Evolutionary conservation across 768 basidiomycete species (phyloP).

Genomic region (Lactifluus subvellereus): DNA sequence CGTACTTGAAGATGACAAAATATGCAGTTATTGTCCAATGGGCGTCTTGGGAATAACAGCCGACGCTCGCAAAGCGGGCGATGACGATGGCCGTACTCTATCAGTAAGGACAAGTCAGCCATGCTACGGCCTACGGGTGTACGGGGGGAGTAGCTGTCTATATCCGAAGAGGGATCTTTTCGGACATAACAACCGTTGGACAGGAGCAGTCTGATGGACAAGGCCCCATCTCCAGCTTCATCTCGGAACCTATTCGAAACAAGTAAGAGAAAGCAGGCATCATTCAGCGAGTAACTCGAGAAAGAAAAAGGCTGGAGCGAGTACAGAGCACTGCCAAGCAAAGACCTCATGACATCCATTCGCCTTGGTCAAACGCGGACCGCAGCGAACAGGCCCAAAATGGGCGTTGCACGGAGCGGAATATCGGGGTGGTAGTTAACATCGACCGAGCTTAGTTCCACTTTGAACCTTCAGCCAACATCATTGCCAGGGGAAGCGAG

Average conservation of each 20-base stretch:
- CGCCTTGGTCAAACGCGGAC: background rate
- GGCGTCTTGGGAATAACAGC: no score
- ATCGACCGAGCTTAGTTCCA: background rate
- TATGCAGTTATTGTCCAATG: no score
- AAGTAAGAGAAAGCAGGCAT: no score
- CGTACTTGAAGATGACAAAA: background rate
- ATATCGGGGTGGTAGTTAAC: background rate
- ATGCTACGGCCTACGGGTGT: background rate
- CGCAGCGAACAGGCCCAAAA: no score
- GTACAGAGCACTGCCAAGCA: background rate
- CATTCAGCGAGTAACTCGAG: background rate
- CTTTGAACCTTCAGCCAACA: background rate
- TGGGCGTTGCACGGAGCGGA: no score
- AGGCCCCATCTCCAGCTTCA: background rate
- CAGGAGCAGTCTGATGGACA: background rate
- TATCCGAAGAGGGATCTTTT: background rate
- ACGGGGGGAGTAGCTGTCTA: background rate
- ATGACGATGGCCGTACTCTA: background rate
- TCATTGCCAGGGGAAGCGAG: background rate
- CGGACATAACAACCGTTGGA: background rate
- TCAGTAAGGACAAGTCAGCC: background rate
- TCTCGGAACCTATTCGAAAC: background rate
- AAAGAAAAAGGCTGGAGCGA: no score
- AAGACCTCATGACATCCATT: background rate
- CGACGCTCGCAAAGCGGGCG: no score